phyloP scores from a whole-genome alignment of 164 flowering plant species.

The Berberis thunbergii region DNA sequence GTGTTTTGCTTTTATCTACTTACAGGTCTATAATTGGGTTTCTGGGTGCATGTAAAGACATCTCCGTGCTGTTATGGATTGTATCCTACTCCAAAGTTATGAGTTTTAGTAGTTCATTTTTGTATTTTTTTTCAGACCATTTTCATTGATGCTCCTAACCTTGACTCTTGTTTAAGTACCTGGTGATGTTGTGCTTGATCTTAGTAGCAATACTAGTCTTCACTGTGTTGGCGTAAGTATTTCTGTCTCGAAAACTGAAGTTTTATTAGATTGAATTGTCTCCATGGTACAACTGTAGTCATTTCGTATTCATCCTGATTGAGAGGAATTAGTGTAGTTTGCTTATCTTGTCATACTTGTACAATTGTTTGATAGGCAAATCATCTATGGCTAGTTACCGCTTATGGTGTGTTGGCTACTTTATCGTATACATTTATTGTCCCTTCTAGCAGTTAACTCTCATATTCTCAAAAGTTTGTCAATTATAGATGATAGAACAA shows the following conservation, averaged over 20 bases:
- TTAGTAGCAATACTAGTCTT: constrained; percentile 74
- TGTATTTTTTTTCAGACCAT: background rate
- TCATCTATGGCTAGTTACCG: no score
- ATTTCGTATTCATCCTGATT: background rate
- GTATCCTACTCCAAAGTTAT: constrained; percentile 50
- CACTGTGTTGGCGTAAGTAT: constrained; percentile 91
- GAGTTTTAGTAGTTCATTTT: background rate
- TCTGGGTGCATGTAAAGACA: constrained; percentile 76
- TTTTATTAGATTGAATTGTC: no score
- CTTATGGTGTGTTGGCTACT: no score
- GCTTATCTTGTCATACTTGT: no score
- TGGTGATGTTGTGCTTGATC: constrained; percentile 54
- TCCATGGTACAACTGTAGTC: background rate
- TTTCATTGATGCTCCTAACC: constrained; percentile 12
- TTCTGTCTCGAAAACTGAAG: constrained; percentile 1
- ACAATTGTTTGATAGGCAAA: no score
- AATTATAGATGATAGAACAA: no score
- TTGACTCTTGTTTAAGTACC: constrained; percentile 60
- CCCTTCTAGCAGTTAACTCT: no score
- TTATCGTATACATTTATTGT: no score
- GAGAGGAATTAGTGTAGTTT: background rate
- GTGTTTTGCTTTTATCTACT: constrained; percentile 3
- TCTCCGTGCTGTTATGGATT: constrained; percentile 69
- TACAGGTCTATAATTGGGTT: constrained; percentile 81
- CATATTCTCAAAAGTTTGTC: no score